A percentile compares a stretch with the other conserved stretches of the same genome.
Evolutionary conservation across 306 rosid genomes (phyloP).

Genomic region (Sindora glabra): DNA sequence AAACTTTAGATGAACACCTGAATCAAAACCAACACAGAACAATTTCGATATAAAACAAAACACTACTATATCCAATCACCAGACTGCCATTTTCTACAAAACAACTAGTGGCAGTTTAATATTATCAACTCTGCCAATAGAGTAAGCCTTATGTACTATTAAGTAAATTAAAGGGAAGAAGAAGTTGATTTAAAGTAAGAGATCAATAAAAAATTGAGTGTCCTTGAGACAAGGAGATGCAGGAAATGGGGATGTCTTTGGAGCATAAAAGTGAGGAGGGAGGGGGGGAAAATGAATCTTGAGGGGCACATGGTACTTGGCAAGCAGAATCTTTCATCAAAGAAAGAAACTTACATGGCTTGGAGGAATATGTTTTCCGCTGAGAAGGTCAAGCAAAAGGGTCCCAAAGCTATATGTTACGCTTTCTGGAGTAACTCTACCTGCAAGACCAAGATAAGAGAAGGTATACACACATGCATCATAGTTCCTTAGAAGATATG

Average conservation of each 20-base stretch:
- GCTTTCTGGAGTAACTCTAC: constrained; percentile 89
- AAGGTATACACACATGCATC: neutral
- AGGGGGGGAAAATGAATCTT: no score
- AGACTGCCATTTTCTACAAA: neutral
- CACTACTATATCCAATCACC: neutral
- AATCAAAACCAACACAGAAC: constrained; percentile 7
- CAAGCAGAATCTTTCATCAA: no score
- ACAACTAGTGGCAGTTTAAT: no score
- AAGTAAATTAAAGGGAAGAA: no score
- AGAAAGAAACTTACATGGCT: constrained; percentile 83
- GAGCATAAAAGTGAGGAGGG: no score
- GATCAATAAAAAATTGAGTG: no score
- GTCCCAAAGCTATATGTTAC: constrained; percentile 94
- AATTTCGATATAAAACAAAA: neutral
- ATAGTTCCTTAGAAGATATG: neutral
- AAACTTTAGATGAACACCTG: constrained; percentile 15
- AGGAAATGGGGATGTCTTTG: no score
- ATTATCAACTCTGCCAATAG: no score
- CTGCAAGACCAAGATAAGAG: constrained; percentile 34
- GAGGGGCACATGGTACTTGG: no score
- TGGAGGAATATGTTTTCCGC: constrained; percentile 98
- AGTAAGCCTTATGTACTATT: no score
- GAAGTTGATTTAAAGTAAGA: no score
- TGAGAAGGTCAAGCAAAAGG: constrained; percentile 91
- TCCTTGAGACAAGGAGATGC: no score